Evolutionary conservation across 1,284 basidiomycete species (phyloP), one percentile per base, ranked within the genome.

Genomic region (Tetrapyrgos nigripes): DNA sequence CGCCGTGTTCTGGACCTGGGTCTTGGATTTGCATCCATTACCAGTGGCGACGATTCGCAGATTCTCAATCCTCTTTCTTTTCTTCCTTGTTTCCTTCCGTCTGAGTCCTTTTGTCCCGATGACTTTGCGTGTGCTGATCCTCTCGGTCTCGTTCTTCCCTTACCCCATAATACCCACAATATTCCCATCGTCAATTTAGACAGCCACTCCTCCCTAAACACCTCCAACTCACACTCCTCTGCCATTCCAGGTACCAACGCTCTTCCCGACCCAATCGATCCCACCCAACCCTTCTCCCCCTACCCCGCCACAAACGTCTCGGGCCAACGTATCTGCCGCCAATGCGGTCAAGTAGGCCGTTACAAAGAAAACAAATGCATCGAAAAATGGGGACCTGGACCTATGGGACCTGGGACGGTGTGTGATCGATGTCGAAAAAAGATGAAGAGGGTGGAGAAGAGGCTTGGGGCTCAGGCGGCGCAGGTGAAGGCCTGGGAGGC

Each of bases 361-460:
- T 92, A 92, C 76, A 93, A 92, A 76, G 91, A 93, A 13, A 88
- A 87, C 17, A 92, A 92, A 68, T 93, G 91, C 67, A 89, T 93
- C 46, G 91, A 93, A 69, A 93, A 93, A 71, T 93, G 91, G 91
- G 91, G 91, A 2, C 91, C 91, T 14, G 91, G 91, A 2, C 91
- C 91, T 50, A 83, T 88, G 73, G 91, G 91, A 0, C 90, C 90
- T 45, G 91, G 91, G 23, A 93, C 91, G 0, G 91, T 93, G 0
- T 93, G 91, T 68, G 91, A 93, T 78, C 76, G 89, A 55, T 92
- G 91, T 73, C 82, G 91, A 54, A 93, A 93, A 74, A 92, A 93
- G 73, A 92, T 92, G 91, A 92, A 92, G 75, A 84, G 91, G 1
- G 87, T 91, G 44, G 91, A 92, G 70, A 79, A 88, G 17, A 79